Evolutionary conservation across 208 protist genomes (phyloP).

Genomic region (Trypanosoma platydactyli): DNA sequence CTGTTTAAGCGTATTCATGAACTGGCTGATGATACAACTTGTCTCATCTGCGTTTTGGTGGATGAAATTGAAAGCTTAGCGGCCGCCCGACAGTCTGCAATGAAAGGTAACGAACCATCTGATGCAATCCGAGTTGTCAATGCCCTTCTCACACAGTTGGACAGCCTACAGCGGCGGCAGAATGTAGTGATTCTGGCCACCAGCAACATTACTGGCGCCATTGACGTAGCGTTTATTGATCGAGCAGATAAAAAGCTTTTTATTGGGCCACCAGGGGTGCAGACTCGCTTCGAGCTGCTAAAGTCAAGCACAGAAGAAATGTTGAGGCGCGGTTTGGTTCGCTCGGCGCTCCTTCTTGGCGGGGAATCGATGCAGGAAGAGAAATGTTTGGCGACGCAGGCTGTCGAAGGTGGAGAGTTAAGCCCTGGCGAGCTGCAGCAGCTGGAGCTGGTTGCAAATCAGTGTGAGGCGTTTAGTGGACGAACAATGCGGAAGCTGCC

Average conservation of each 20-base stretch:
- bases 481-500: conserved; percentile 92
- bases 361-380: background rate
- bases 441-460: conserved; percentile 37
- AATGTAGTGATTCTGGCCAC: conserved; percentile 96
- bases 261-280: conserved; percentile 86
- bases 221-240: conserved; percentile 95
- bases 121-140: conserved; percentile 95
- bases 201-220: conserved; percentile 94
- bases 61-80: conserved; percentile 97
- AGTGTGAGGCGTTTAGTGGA: conserved; percentile 84
- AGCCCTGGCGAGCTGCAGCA: conserved; percentile 2
- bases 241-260: conserved; percentile 95
- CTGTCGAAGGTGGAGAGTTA: background rate
- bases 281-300: conserved; percentile 79
- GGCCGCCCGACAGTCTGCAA: conserved; percentile 83
- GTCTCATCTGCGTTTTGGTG: conserved; percentile 90
- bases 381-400: background rate
- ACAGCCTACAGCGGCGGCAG: conserved; percentile 75
- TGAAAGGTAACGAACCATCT: conserved; percentile 93
- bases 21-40: conserved; percentile 41
- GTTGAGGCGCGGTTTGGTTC: conserved; percentile 49
- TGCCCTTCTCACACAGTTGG: conserved; percentile 97
- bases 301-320: conserved; percentile 79
- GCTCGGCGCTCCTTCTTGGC: background rate
- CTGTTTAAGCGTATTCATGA: conserved; percentile 91